Percentiles rank a stretch among this genome's conserved stretches.
These are phyloP conservation scores for Aspergillus pseudoterreus DNA, from an alignment of 2,329 filamentous ascomycete species.

Conservation along the genomic window DNA sequence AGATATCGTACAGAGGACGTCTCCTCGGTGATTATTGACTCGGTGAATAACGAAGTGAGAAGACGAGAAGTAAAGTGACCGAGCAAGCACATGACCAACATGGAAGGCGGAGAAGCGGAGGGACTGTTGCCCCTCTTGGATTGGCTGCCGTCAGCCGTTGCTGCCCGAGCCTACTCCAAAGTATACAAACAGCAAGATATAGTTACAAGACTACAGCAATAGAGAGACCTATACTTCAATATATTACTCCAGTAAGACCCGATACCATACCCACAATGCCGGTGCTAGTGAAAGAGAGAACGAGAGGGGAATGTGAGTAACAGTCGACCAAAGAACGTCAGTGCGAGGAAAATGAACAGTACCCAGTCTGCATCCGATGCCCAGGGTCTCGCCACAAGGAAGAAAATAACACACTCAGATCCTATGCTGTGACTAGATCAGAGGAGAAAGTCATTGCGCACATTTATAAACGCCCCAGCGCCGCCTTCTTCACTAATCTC, in stretches of 20 bases:
- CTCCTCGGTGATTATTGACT: too few relatives aligned
- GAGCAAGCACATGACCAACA: constrained; percentile 1
- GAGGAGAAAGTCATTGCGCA: constrained; percentile 49
- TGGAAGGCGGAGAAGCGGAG: constrained; percentile 4
- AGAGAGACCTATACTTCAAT: too few relatives aligned
- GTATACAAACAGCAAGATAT: too few relatives aligned
- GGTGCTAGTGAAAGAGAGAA: neutral
- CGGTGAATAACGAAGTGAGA: neutral
- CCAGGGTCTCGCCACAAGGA: neutral
- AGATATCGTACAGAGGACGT: neutral
- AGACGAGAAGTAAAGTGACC: neutral
- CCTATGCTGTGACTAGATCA: constrained; percentile 14
- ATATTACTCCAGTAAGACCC: too few relatives aligned
- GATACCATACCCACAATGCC: neutral
- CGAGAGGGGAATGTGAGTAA: neutral
- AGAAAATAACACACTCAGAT: constrained; percentile 1
- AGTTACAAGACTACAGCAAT: too few relatives aligned
- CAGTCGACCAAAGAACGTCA: neutral
- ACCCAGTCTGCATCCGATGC: constrained; percentile 2
- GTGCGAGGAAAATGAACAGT: neutral
- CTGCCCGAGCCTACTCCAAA: too few relatives aligned
- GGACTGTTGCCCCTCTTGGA: neutral
- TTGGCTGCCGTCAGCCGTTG: neutral
- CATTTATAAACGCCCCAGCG: constrained; percentile 76
- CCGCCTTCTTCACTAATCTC: constrained; percentile 76